Base-by-base conservation (phyloP, 257 asterid genomes). In the Solanum sitiens region DNA sequence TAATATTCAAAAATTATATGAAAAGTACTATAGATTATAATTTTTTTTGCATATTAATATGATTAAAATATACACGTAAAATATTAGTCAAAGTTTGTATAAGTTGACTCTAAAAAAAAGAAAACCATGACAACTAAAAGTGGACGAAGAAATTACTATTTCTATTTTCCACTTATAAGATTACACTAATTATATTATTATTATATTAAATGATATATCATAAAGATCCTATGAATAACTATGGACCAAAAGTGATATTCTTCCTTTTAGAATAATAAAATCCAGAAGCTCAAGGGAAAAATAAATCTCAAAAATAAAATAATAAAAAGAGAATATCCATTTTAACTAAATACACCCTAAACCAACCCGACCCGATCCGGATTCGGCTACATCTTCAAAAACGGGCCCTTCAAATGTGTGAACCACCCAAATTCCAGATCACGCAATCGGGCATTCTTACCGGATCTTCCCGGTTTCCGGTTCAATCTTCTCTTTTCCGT, bases 361-460 rank as follows among this genome's bases (percentile, higher is more conserved):
- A 87, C 89, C 63, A 79, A 86, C 88, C 90, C 89, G 90, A 90
- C 79, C 94, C 90, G 90, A 90, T 79, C 94, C 93, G 25, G 56
- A 82, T 88, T 76, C 44, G 40, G 87, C 71, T 39, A 39, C 67
- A 86, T 75, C 16, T 12, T 40, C 40, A 44, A 63, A 74, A 45
- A 30, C 90, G 89, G 92, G 89, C 88, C 92, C 93, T 89, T n/a
- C 39, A 23, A 79, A 12, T 61, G 45, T 39, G 4, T 56, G 72
- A 56, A 44, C 40, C 80, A 79, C 83, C 59, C 85, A 47, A 79
- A 83, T 63, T 21, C 35, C 63, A 75, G 37, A 87, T 59, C 88
- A 44, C 27, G 4, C 35, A 21, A 70, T 59, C 87, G 86, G 93
- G 94, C 90, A 84, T 40, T 72, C 40, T 45, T 73, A 87, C 94